Conservation (phyloP, 1,139 yeast species). For the Casaregolazyma lundiana region DNA sequence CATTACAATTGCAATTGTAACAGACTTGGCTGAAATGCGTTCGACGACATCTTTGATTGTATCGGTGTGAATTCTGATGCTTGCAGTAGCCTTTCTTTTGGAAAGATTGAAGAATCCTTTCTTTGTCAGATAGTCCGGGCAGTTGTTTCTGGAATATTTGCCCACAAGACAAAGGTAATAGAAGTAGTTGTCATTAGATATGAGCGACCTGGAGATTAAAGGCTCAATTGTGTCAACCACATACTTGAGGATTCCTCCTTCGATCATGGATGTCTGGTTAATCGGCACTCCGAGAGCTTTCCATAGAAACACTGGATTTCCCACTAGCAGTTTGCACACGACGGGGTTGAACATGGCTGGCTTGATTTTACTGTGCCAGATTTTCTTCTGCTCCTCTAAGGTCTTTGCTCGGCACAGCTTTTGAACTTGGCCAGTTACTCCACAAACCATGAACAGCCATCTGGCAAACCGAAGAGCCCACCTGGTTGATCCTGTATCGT, state of each 20-base stretch:
- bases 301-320: conserved; percentile 82
- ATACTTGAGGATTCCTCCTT: conserved; percentile 61
- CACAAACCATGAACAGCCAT: conserved; percentile 53
- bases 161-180: conserved; percentile 68
- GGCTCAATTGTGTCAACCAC: conserved; percentile 79
- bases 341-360: conserved; percentile 69
- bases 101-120: conserved; percentile 52
- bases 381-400: conserved; percentile 53
- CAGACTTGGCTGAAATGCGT: conserved; percentile 55
- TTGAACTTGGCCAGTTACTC: conserved; percentile 49
- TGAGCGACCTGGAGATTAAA: conserved; percentile 54
- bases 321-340: conserved; percentile 61
- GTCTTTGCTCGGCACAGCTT: conserved; percentile 56
- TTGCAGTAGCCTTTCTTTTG: conserved; percentile 44
- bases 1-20: conserved; percentile 78
- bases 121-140: conserved; percentile 70
- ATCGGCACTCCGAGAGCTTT: conserved; percentile 84
- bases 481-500: conserved; percentile 78
- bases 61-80: conserved; percentile 74
- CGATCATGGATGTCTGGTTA: conserved; percentile 79
- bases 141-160: conserved; percentile 54
- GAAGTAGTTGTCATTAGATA: conserved; percentile 71
- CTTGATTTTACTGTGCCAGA: conserved; percentile 60
- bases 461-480: conserved; percentile 75
- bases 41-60: conserved; percentile 70